Evolutionary conservation across 208 protist genomes (phyloP), one percentile per base, ranked within the genome.

Genomic region (Leishmania amazonensis): DNA sequence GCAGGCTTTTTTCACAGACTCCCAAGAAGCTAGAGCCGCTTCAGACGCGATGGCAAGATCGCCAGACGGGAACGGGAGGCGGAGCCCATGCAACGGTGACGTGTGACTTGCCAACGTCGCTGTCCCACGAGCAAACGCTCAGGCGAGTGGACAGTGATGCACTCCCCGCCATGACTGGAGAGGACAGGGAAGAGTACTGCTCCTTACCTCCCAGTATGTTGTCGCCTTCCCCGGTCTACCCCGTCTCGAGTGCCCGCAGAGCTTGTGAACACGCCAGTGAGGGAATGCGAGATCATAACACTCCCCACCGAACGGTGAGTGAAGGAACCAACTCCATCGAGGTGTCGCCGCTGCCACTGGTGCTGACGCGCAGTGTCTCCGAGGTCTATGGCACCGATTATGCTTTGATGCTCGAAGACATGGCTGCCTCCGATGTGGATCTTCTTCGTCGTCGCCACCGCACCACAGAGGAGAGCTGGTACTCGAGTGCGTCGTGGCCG

Each of bases 401-500:
- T 71, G 60, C 68, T 2, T 78, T 76, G 1, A 49, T 85, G 68
- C 67, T 75, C 3, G 81, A 85, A 28, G 81, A 57, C 13, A 78
- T 62, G n/a, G 70, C 76, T 51, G 73, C 67, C 47, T 85, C 81
- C 42, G 74, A 78, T 45, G 65, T 42, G 9, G 74, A 75, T 13
- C 54, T 60, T 17, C 40, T 57, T 19, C 58, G 62, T 5, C 45
- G 42, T 17, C 51, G 64, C 40, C 81, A 74, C 38, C 81, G 68
- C 35, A 54, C 54, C 31, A 72, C 51, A 11, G 77, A 76, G 17
- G 83, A 87, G 35, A 81, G 84, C 81, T 85, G 83, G 83, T 84
- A 84, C 49, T 90, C 83, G 11, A 90, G 85, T n/a, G 81, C 60
- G 0, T 87, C 85, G 40, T 74, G 76, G 19, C 68, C 83, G 11